Conservation (phyloP, 148 eudicot species). For the Persicaria maculosa region DNA sequence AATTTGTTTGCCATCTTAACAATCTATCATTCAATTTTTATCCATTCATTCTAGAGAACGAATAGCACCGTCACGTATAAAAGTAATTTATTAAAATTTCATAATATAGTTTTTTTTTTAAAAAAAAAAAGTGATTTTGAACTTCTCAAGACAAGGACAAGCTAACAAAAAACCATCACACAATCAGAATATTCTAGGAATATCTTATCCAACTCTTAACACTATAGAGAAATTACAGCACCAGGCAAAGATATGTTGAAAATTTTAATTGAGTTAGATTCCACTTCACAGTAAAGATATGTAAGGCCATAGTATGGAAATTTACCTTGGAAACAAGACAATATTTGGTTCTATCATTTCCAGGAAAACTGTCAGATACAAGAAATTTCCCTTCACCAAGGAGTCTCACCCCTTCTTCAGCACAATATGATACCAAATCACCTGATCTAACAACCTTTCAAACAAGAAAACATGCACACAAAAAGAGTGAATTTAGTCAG, state of each 20-base stretch:
- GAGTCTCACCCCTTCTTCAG: slow-evolving; percentile 97
- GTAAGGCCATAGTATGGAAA: not conserved
- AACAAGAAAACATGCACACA: not conserved
- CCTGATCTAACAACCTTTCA: slow-evolving; percentile 92
- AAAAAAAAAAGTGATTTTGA: not conserved
- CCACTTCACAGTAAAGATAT: not conserved
- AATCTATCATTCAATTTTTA: too few relatives aligned
- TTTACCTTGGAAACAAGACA: slow-evolving; percentile 93
- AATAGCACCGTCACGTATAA: not conserved
- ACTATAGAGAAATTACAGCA: not conserved
- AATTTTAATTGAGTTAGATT: not conserved
- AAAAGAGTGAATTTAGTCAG: not conserved
- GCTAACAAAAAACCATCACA: not conserved
- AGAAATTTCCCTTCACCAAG: slow-evolving; percentile 90
- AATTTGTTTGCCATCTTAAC: too few relatives aligned
- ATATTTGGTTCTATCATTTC: slow-evolving; percentile 95
- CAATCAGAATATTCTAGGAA: not conserved
- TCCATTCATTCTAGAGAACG: not conserved
- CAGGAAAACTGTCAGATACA: slow-evolving; percentile 98
- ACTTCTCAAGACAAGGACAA: not conserved
- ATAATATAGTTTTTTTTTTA: not conserved
- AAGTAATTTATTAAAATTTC: not conserved
- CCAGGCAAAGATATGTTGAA: not conserved
- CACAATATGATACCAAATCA: slow-evolving; percentile 87
- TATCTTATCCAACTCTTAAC: slow-evolving; percentile 3